Conservation (phyloP, 2,329 filamentous ascomycete species). For the Arthrinium puccinioides region DNA sequence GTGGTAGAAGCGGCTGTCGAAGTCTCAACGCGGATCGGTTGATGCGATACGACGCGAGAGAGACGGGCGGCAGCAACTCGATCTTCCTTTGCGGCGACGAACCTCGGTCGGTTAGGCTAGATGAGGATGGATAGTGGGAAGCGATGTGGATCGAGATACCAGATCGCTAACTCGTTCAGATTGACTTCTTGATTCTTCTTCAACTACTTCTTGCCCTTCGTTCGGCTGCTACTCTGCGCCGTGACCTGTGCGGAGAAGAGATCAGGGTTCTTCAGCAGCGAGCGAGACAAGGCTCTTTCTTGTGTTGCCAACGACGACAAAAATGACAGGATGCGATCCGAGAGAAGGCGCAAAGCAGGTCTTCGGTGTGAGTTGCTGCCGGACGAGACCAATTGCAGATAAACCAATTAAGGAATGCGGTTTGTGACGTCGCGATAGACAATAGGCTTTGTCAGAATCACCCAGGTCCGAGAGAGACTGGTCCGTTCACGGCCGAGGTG, state of each 20-base stretch:
- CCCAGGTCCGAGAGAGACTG: no score
- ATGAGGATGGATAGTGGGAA: slow-evolving; percentile 7
- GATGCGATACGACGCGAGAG: slow-evolving; percentile 17
- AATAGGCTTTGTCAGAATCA: no score
- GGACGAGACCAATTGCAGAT: no score
- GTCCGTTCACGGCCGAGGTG: no score
- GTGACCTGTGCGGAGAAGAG: slow-evolving; percentile 21
- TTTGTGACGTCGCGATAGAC: no score
- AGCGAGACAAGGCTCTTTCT: slow-evolving; percentile 1
- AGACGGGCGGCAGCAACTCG: slow-evolving; percentile 19
- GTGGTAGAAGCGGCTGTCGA: slow-evolving; percentile 17
- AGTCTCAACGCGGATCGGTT: slow-evolving; percentile 19
- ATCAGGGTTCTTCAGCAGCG: slow-evolving; percentile 2
- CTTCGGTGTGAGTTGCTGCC: no score
- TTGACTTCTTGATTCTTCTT: no score
- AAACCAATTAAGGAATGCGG: slow-evolving; percentile 3
- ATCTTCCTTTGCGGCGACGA: slow-evolving; percentile 15
- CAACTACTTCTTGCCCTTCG: no score
- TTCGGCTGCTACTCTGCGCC: slow-evolving; percentile 23
- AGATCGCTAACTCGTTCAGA: no score
- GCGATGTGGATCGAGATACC: slow-evolving; percentile 3
- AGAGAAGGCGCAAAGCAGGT: slow-evolving; percentile 1
- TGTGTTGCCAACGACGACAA: no score
- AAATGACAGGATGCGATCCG: slow-evolving; percentile 1
- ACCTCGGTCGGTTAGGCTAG: slow-evolving; percentile 7